These are phyloP conservation scores for Sporothrix mexicana DNA, from an alignment of 2,329 filamentous ascomycete genomes.

Conservation along the genomic window DNA sequence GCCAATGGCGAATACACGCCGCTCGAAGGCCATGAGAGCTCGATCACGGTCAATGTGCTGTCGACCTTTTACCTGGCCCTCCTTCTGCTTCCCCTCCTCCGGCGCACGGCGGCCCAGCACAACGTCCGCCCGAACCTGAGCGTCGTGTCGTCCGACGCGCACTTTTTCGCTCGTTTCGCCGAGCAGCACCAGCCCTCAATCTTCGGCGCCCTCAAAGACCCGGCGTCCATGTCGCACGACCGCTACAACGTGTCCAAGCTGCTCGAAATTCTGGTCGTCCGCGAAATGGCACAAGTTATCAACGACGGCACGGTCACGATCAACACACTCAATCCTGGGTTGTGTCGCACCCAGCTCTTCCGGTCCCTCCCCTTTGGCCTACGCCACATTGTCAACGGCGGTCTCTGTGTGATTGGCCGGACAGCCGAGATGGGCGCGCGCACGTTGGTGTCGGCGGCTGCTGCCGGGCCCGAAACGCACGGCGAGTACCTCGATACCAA, in stretches of 20 bases:
- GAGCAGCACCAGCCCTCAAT: conserved; percentile 44
- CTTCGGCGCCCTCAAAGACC: conserved; percentile 45
- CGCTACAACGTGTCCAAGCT: conserved; percentile 48
- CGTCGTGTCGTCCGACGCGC: conserved; percentile 50
- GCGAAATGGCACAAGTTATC: conserved; percentile 46
- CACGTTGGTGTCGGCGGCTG: conserved; percentile 48
- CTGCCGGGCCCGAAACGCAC: conserved; percentile 48
- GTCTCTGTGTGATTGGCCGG: conserved; percentile 44
- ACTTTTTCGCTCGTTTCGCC: conserved; percentile 45
- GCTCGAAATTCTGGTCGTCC: conserved; percentile 43
- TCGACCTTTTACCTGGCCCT: conserved; percentile 54
- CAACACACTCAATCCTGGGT: conserved; percentile 50
- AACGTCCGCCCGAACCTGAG: conserved; percentile 47
- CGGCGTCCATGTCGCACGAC: conserved; percentile 41
- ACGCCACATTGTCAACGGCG: conserved; percentile 36
- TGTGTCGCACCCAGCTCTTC: conserved; percentile 51
- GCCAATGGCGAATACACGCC: conserved; percentile 33
- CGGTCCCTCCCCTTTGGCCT: conserved; percentile 44
- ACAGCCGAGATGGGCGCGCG: conserved; percentile 50
- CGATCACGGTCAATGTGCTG: conserved; percentile 55
- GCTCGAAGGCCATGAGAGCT: conserved; percentile 49
- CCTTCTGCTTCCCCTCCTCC: conserved; percentile 51
- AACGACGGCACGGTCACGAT: conserved; percentile 45
- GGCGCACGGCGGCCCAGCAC: conserved; percentile 44
- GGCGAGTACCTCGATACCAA: conserved; percentile 51